A percentile compares a stretch with the other conserved stretches of the same genome.
Evolutionary conservation across 2,329 filamentous ascomycete genomes (phyloP).

Genomic region (Bipolaris zeicola): DNA sequence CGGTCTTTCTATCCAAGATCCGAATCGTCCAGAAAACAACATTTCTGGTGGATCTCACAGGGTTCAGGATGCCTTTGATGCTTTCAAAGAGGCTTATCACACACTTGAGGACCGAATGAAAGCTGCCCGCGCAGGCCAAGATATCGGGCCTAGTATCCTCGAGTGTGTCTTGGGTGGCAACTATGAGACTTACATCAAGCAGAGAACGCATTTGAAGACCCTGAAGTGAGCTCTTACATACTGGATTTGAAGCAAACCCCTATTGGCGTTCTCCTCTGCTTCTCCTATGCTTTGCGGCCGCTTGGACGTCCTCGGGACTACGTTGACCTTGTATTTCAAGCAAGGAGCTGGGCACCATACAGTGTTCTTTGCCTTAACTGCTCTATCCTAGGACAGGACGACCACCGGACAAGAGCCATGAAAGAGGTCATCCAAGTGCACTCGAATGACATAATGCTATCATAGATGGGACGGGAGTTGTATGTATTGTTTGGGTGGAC

Average conservation of each 20-base stretch:
- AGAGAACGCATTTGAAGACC: slow-evolving; percentile 65
- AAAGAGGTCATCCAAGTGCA: neutral
- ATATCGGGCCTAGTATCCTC: slow-evolving; percentile 64
- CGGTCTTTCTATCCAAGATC: slow-evolving; percentile 87
- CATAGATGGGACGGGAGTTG: neutral
- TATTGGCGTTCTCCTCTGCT: neutral
- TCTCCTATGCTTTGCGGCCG: neutral
- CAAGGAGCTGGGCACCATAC: neutral
- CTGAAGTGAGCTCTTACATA: slow-evolving; percentile 33
- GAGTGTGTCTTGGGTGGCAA: slow-evolving; percentile 75
- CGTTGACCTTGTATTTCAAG: neutral
- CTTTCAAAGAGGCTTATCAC: slow-evolving; percentile 63
- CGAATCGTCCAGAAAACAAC: slow-evolving; percentile 83
- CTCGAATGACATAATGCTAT: neutral
- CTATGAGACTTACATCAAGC: slow-evolving; percentile 73
- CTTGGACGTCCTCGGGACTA: neutral
- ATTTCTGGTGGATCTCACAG: slow-evolving; percentile 85
- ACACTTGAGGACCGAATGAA: slow-evolving; percentile 60
- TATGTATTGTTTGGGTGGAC: neutral
- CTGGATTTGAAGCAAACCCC: slow-evolving; percentile 7
- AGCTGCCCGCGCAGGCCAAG: slow-evolving; percentile 20
- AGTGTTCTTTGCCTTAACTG: neutral
- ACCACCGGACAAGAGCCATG: neutral
- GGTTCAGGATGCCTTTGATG: slow-evolving; percentile 67
- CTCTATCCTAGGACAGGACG: slow-evolving; percentile 2